Conservation (phyloP, 2,329 filamentous ascomycete genomes). For the Emydomyces testavorans region DNA sequence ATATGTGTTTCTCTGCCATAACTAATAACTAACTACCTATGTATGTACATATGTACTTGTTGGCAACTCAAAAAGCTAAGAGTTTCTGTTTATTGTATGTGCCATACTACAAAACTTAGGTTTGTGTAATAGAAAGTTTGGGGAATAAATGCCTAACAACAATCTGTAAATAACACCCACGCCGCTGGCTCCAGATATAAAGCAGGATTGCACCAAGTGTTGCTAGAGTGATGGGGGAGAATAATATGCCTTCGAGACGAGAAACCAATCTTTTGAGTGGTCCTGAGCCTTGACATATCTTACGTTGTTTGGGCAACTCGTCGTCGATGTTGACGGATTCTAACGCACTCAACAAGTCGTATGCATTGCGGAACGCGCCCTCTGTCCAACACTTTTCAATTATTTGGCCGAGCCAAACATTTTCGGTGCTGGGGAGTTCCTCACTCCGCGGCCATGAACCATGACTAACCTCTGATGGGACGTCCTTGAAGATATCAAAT, state of each 20-base stretch:
- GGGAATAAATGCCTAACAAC: too few relatives aligned
- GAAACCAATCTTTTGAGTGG: background rate
- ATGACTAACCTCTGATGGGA: constrained; percentile 10
- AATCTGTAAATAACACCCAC: too few relatives aligned
- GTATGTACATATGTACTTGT: too few relatives aligned
- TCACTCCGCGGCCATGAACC: constrained; percentile 19
- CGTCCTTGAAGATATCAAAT: constrained; percentile 21
- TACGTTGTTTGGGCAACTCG: background rate
- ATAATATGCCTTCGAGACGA: background rate
- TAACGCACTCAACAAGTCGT: background rate
- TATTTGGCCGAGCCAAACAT: constrained; percentile 21
- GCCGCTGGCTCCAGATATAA: too few relatives aligned
- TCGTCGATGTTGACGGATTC: background rate
- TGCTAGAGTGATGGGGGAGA: background rate
- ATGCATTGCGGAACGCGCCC: constrained; percentile 5
- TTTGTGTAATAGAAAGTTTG: too few relatives aligned
- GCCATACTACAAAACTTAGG: too few relatives aligned
- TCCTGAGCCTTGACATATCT: background rate
- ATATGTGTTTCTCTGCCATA: too few relatives aligned
- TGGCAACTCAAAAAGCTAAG: too few relatives aligned
- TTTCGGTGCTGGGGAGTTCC: constrained; percentile 19
- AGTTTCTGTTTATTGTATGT: too few relatives aligned
- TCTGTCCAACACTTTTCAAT: constrained; percentile 22
- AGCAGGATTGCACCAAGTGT: too few relatives aligned
- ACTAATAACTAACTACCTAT: too few relatives aligned